A percentile compares a stretch with the other conserved stretches of the same genome.
These are phyloP conservation scores for Kregervanrija pseudodelftensis DNA, from an alignment of 805 yeast species.

Conservation along the genomic window DNA sequence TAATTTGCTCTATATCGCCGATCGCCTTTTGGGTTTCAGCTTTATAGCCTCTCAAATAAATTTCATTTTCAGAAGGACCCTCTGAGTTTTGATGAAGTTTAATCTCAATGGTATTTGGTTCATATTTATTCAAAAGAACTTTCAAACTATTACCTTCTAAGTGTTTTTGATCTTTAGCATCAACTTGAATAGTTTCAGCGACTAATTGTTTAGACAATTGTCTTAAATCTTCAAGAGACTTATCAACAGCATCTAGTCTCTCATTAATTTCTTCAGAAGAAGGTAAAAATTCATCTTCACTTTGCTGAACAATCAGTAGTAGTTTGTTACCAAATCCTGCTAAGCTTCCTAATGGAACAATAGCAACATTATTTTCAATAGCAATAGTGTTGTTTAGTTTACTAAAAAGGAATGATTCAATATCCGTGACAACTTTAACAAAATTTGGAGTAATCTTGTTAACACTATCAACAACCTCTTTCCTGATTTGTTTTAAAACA, in stretches of 20 bases:
- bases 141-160: constrained; percentile 55
- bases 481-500: constrained; percentile 57
- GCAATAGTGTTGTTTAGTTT: constrained; percentile 41
- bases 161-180: constrained; percentile 47
- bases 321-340: constrained; percentile 39
- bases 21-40: constrained; percentile 50
- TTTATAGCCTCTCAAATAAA: constrained; percentile 65
- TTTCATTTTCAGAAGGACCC: constrained; percentile 38
- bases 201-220: constrained; percentile 48
- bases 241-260: constrained; percentile 48
- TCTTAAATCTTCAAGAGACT: constrained; percentile 51
- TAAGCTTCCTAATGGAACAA: constrained; percentile 51
- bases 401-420: constrained; percentile 53
- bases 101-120: constrained; percentile 32
- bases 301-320: constrained; percentile 46
- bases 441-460: constrained; percentile 65
- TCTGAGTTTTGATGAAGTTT: constrained; percentile 40
- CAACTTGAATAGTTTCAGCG: constrained; percentile 43
- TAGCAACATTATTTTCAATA: constrained; percentile 40
- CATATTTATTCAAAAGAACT: constrained; percentile 25
- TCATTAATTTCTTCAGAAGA: constrained; percentile 49
- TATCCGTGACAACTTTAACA: constrained; percentile 50
- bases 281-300: constrained; percentile 68
- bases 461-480: constrained; percentile 63
- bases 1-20: constrained; percentile 43